Evolutionary conservation across 1,139 yeast species (phyloP).

Genomic region (Nematodospora anomalae): DNA sequence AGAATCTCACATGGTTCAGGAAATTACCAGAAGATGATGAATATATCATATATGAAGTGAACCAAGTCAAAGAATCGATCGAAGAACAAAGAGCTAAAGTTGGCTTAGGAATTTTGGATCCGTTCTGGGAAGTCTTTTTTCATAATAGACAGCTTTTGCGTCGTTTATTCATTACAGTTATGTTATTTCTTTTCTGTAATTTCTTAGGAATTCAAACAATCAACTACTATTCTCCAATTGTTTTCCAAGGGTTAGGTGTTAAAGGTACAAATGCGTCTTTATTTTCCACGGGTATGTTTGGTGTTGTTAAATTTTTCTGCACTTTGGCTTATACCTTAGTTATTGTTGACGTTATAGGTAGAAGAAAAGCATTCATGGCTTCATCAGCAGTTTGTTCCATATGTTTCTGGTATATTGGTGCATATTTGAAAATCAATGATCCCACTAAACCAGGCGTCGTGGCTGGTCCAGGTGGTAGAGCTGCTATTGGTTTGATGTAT

Average conservation of each 20-base stretch:
- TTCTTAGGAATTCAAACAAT: conserved; percentile 48
- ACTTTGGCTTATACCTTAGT: conserved; percentile 38
- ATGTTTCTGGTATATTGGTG: conserved; percentile 47
- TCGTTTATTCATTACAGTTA: conserved; percentile 34
- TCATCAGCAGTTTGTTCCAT: conserved; percentile 38
- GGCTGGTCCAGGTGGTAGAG: conserved; percentile 46
- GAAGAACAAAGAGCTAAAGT: conserved; percentile 31
- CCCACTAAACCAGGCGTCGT: conserved; percentile 35
- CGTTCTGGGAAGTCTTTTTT: conserved; percentile 36
- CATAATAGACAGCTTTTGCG: conserved; percentile 28
- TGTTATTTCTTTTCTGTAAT: conserved; percentile 42
- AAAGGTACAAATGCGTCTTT: conserved; percentile 41
- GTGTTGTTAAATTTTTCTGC: conserved; percentile 41
- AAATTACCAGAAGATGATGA: conserved; percentile 38
- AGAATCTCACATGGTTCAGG: conserved; percentile 40
- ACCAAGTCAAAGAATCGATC: conserved; percentile 26
- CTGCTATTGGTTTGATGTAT: conserved; percentile 46
- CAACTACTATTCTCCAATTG: conserved; percentile 46
- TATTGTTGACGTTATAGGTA: conserved; percentile 40
- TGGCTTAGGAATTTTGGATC: conserved; percentile 42
- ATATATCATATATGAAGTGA: conserved; percentile 38
- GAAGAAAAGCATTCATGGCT: conserved; percentile 40
- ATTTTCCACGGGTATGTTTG: conserved; percentile 46
- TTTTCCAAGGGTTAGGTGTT: conserved; percentile 40
- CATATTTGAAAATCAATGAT: conserved; percentile 38